Evolutionary conservation across 2,329 filamentous ascomycete genomes (phyloP).

Genomic region (Zopfia rhizophila): DNA sequence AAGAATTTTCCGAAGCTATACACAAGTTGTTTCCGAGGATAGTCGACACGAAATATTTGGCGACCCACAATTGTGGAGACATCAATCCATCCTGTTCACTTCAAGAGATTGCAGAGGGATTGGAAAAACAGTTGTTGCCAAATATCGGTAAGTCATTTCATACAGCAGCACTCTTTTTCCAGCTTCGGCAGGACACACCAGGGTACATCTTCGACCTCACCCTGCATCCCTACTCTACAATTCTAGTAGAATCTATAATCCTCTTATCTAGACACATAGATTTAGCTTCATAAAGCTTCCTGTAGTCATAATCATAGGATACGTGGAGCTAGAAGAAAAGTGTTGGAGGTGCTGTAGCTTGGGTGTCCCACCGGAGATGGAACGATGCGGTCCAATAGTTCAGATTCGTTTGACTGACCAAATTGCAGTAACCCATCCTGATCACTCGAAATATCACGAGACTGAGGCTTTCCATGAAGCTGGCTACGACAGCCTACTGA

Average conservation of each 20-base stretch:
- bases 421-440: conserved; percentile 27
- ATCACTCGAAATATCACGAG: conserved; percentile 54
- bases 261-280: no score
- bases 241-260: background rate
- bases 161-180: no score
- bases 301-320: no score
- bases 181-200: no score
- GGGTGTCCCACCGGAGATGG: no score
- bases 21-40: conserved; percentile 66
- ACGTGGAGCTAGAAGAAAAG: no score
- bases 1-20: conserved; percentile 63
- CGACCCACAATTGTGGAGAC: conserved; percentile 65
- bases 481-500: conserved; percentile 71
- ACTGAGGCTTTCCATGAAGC: conserved; percentile 65
- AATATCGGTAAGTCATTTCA: conserved; percentile 46
- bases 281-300: no score
- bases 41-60: conserved; percentile 72
- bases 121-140: conserved; percentile 55
- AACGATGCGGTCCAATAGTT: background rate
- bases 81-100: conserved; percentile 61
- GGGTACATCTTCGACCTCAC: no score
- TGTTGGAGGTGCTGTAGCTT: no score
- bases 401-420: background rate
- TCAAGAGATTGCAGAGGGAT: conserved; percentile 59
- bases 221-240: background rate